Conservation (phyloP, 352 stramenopile genomes). For the Phytophthora nicotianae region DNA sequence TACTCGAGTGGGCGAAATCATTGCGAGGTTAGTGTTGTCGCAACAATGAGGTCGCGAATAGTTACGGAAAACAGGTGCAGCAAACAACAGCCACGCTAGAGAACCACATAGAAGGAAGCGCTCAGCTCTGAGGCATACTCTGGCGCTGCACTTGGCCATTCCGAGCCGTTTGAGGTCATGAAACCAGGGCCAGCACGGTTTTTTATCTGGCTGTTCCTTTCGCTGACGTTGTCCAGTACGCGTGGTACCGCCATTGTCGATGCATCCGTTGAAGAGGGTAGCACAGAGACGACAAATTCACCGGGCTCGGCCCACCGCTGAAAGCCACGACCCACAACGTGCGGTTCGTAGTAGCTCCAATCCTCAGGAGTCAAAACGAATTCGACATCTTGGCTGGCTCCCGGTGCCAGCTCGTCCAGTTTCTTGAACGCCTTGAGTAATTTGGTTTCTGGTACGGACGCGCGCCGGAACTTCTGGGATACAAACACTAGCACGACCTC, state of each 20-base stretch:
- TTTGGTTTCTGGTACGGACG: slow-evolving; percentile 69
- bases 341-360: slow-evolving; percentile 61
- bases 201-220: slow-evolving; percentile 12
- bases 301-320: slow-evolving; percentile 40
- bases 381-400: slow-evolving; percentile 37
- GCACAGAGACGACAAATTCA: slow-evolving; percentile 56
- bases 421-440: slow-evolving; percentile 82
- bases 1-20: not conserved
- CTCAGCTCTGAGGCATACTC: slow-evolving; percentile 8
- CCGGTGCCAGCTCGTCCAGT: slow-evolving; percentile 41
- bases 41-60: not conserved
- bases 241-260: slow-evolving; percentile 1
- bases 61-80: too few species aligned
- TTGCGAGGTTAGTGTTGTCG: not conserved
- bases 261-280: slow-evolving; percentile 31
- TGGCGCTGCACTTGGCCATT: not conserved
- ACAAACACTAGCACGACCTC: slow-evolving; percentile 82
- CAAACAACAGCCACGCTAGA: slow-evolving; percentile 1
- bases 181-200: slow-evolving; percentile 11
- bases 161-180: not conserved
- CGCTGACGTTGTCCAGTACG: not conserved
- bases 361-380: slow-evolving; percentile 52
- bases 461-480: slow-evolving; percentile 52
- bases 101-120: slow-evolving; percentile 30
- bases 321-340: slow-evolving; percentile 52